Conservation (phyloP, 2,329 filamentous ascomycete genomes). For the Didymella keratinophila region DNA sequence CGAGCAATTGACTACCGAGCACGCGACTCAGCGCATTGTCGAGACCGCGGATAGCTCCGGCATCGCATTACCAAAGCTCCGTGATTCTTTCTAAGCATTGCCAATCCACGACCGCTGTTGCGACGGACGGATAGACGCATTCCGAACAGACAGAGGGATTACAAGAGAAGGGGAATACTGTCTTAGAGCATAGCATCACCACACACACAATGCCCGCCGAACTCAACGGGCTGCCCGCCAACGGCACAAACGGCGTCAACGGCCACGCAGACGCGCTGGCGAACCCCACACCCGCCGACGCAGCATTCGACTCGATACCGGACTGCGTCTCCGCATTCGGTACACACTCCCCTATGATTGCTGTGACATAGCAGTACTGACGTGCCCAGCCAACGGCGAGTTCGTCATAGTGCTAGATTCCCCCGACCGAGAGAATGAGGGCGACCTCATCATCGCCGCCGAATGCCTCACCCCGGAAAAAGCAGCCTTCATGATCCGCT, state of each 20-base stretch:
- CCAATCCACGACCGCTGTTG: conserved; percentile 15
- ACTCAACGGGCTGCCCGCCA: conserved; percentile 28
- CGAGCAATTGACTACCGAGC: neutral
- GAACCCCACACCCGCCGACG: conserved; percentile 42
- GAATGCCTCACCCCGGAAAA: conserved; percentile 83
- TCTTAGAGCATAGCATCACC: neutral
- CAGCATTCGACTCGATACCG: conserved; percentile 57
- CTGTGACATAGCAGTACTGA: neutral
- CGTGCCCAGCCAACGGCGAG: conserved; percentile 65
- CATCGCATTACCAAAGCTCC: conserved; percentile 35
- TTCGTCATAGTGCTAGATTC: conserved; percentile 97
- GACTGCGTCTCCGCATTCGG: conserved; percentile 57
- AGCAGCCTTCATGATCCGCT: conserved; percentile 94
- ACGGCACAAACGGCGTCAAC: conserved; percentile 26
- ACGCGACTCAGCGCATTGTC: neutral
- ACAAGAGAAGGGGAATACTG: neutral
- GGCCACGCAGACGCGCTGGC: conserved; percentile 24
- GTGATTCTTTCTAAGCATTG: conserved; percentile 33
- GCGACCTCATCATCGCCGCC: conserved; percentile 95
- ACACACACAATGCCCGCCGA: conserved; percentile 34
- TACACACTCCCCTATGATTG: conserved; percentile 23
- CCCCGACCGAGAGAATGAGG: conserved; percentile 93
- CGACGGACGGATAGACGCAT: conserved; percentile 8
- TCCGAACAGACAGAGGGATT: neutral
- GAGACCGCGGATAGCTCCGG: conserved; percentile 25